Percentiles rank a stretch among this genome's conserved stretches.
Evolutionary conservation across 768 basidiomycete genomes (phyloP).

Genomic region (Leccinum imitatum): DNA sequence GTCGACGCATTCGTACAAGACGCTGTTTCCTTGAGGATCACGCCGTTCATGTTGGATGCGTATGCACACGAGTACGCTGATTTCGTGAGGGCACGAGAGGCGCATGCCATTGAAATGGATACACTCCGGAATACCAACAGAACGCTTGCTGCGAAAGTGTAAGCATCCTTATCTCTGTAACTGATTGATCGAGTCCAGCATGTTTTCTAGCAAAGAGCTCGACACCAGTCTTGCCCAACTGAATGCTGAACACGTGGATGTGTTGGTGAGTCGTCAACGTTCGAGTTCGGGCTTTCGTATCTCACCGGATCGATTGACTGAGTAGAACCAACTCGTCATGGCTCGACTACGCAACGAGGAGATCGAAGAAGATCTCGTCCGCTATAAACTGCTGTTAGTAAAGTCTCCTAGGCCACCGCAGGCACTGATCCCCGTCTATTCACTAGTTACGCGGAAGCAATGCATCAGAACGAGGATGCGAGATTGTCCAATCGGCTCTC

Average conservation of each 20-base stretch:
- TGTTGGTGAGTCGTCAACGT: conserved; percentile 47
- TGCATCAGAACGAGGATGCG: conserved; percentile 74
- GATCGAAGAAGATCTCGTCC: conserved; percentile 89
- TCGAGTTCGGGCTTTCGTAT: conserved; percentile 13
- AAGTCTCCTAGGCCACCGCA: neutral
- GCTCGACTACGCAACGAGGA: conserved; percentile 88
- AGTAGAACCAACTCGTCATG: conserved; percentile 89
- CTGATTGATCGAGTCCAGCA: conserved; percentile 4
- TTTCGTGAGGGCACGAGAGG: conserved; percentile 69
- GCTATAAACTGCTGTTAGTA: conserved; percentile 82
- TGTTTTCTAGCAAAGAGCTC: conserved; percentile 63
- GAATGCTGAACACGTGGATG: conserved; percentile 78
- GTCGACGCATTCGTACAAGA: conserved; percentile 87
- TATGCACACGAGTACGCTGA: conserved; percentile 91
- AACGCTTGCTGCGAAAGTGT: conserved; percentile 76
- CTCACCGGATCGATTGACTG: conserved; percentile 24
- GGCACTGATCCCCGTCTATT: neutral
- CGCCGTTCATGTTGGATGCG: conserved; percentile 93
- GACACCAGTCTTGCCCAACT: conserved; percentile 78
- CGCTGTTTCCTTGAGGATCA: conserved; percentile 81
- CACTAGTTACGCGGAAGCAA: conserved; percentile 65
- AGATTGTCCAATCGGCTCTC: conserved; percentile 66
- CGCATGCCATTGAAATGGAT: conserved; percentile 84
- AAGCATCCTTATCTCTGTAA: conserved; percentile 31
- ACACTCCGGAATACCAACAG: conserved; percentile 79